Evolutionary conservation across 768 basidiomycete species (phyloP), one percentile per base, ranked within the genome.

Genomic region (Psilocybe cyanescens): DNA sequence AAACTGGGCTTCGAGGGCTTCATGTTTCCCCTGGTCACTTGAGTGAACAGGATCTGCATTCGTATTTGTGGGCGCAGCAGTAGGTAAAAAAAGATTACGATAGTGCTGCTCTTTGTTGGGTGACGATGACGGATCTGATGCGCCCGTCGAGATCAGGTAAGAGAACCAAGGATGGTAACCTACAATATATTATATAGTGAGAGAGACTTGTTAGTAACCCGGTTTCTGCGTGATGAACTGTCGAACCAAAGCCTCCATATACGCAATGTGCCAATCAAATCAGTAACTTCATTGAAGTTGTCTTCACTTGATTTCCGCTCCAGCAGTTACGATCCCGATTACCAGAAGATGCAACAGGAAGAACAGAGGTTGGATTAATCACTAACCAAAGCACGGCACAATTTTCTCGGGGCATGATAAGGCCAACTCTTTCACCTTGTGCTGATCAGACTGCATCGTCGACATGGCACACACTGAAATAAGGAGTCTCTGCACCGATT

Each of bases 161-260:
- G 89, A 83, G 75, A 92, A 96, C 97, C 97, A 98, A 1, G 97
- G 97, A 71, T 98, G 97, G 69, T 94, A 88, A 48, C 96, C 93
- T 95, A 19, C 41, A 57, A 57, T 53, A 65, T 45, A 37, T 24
- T 24, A 48, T 53, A 12, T 14, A 55, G 4, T 41, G 48, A 39
- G 17, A 31, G 51, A 49, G 16, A 16, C 41, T 33, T 14, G 47
- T 45, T 58, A 60, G 31, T 45, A 17, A 33, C 41, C 29, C 35
- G 30, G 28, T 14, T 50, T 33, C 57, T 45, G 41, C 37, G 11
- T 44, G 41, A 44, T 44, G 11, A 44, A 5, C 11, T 5, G 41
- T n/a, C 14, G 8, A 8, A 39, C 8, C 14, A 3, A 39, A 39
- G 8, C 7, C 8, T 8, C 37, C 37, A 8, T 14, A 39, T 14